Conservation (phyloP, 495 filamentous ascomycete species). For the Mytilinidion resinicola region DNA sequence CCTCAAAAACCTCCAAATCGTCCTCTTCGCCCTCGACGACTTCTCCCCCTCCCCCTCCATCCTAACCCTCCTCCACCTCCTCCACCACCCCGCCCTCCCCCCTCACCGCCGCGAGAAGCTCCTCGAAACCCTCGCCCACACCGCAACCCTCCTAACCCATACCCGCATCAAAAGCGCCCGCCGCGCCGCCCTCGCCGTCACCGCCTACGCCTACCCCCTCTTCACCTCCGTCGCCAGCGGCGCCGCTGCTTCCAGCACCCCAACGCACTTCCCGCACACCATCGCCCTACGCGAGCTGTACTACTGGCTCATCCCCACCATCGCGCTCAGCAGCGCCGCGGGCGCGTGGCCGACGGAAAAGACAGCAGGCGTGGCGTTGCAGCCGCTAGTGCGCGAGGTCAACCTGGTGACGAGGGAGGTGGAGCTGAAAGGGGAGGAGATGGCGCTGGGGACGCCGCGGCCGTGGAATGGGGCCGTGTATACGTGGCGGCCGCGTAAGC, state of each 20-base stretch:
- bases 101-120: background rate
- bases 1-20: too few relatives aligned
- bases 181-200: slow-evolving; percentile 9
- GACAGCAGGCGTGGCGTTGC: background rate
- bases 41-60: too few relatives aligned
- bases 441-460: background rate
- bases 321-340: slow-evolving; percentile 6
- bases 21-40: too few relatives aligned
- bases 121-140: background rate
- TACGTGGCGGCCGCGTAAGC: slow-evolving; percentile 2
- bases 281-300: slow-evolving; percentile 16
- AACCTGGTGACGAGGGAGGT: background rate
- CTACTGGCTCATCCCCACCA: slow-evolving; percentile 15
- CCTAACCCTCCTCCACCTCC: background rate
- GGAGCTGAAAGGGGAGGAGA: background rate
- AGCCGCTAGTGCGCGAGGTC: background rate
- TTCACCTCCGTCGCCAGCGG: slow-evolving; percentile 5
- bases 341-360: slow-evolving; percentile 15
- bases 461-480: slow-evolving; percentile 15
- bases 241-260: background rate
- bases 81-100: too few relatives aligned
- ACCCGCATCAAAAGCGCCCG: slow-evolving; percentile 13
- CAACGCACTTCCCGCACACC: slow-evolving; percentile 15
- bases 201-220: slow-evolving; percentile 8
- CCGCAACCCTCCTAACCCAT: slow-evolving; percentile 6